phyloP scores from a whole-genome alignment of 2,329 filamentous ascomycete species.

The Ascochyta fabae region DNA sequence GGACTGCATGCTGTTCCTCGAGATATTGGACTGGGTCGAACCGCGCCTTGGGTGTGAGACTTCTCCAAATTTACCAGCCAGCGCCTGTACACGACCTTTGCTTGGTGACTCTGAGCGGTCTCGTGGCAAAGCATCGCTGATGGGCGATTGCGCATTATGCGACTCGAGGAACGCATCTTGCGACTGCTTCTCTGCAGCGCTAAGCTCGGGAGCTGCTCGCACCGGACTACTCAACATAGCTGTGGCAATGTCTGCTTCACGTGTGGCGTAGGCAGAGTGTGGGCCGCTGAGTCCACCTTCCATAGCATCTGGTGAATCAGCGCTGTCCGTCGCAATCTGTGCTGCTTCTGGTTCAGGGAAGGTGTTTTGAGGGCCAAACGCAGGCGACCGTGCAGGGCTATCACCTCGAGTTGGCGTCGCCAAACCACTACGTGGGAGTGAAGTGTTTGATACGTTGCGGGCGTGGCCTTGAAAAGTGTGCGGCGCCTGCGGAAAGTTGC shows the following conservation, averaged over 20 bases:
- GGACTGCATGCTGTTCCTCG: slow-evolving; percentile 48
- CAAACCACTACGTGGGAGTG: slow-evolving; percentile 59
- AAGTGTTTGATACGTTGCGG: slow-evolving; percentile 48
- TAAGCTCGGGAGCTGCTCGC: slow-evolving; percentile 29
- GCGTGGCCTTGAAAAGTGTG: slow-evolving; percentile 48
- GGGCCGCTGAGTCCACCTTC: slow-evolving; percentile 34
- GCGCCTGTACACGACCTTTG: slow-evolving; percentile 58
- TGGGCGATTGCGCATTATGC: slow-evolving; percentile 36
- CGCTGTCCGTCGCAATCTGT: slow-evolving; percentile 53
- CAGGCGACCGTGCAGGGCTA: slow-evolving; percentile 66
- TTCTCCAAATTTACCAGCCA: slow-evolving; percentile 59
- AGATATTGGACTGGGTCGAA: slow-evolving; percentile 54
- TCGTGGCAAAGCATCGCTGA: slow-evolving; percentile 38
- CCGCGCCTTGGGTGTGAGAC: slow-evolving; percentile 54
- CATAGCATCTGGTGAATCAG: slow-evolving; percentile 37
- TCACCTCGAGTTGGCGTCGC: slow-evolving; percentile 65
- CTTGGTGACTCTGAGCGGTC: slow-evolving; percentile 54
- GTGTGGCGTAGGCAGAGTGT: slow-evolving; percentile 37
- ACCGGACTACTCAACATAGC: slow-evolving; percentile 34
- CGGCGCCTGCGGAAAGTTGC: slow-evolving; percentile 29
- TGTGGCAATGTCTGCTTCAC: slow-evolving; percentile 48
- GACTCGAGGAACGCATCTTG: slow-evolving; percentile 47
- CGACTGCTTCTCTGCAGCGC: slow-evolving; percentile 41
- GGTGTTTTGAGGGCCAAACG: slow-evolving; percentile 55
- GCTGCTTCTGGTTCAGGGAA: slow-evolving; percentile 56